Conservation (phyloP, 805 yeast genomes). For the Scheffersomyces ergatensis region DNA sequence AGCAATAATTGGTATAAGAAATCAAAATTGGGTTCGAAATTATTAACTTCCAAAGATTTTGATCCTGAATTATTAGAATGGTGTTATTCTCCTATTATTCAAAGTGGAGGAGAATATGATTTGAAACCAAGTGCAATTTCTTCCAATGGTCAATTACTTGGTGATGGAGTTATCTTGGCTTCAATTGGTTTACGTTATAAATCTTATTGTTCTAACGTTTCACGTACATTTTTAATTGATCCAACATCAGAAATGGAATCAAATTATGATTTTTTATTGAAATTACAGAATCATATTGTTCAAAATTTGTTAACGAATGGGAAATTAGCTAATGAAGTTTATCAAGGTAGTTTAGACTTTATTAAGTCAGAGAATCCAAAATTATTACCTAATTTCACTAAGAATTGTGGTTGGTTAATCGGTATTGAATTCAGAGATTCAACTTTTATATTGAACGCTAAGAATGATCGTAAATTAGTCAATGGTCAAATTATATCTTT, state of each 20-base stretch:
- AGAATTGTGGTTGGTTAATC: conserved; percentile 82
- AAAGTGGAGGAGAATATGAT: conserved; percentile 84
- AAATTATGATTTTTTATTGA: conserved; percentile 73
- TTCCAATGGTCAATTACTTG: conserved; percentile 57
- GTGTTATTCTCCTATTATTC: conserved; percentile 90
- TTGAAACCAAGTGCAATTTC: conserved; percentile 82
- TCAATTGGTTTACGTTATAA: conserved; percentile 85
- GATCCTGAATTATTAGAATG: conserved; percentile 81
- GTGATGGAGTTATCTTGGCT: conserved; percentile 75
- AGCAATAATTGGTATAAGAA: conserved; percentile 62
- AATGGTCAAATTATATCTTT: conserved; percentile 76
- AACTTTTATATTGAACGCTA: conserved; percentile 66
- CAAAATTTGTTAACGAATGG: conserved; percentile 61
- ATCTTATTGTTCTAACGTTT: conserved; percentile 84
- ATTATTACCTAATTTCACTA: conserved; percentile 61
- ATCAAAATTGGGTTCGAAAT: conserved; percentile 49
- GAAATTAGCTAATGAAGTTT: conserved; percentile 61
- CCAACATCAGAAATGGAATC: conserved; percentile 77
- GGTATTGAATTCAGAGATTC: conserved; percentile 91
- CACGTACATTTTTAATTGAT: conserved; percentile 85
- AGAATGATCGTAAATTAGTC: conserved; percentile 63
- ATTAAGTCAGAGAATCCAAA: conserved; percentile 61
- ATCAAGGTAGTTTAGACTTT: conserved; percentile 57
- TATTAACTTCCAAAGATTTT: conserved; percentile 51
- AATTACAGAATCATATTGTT: conserved; percentile 66